These are phyloP conservation scores for Stromatinia cepivora DNA, from an alignment of 2,329 filamentous ascomycete genomes.

Conservation along the genomic window DNA sequence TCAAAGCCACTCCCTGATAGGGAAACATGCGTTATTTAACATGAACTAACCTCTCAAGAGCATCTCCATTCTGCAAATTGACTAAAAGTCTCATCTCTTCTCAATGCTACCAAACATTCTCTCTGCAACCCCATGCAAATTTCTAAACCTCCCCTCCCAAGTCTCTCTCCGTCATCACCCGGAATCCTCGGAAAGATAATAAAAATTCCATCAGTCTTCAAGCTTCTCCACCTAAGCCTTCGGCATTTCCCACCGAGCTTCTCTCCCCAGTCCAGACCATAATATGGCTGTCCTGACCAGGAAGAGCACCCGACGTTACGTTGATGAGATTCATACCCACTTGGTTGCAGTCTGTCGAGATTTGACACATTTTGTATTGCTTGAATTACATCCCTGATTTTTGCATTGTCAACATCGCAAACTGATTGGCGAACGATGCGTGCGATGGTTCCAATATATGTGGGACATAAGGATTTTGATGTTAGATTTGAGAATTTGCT, in stretches of 20 bases:
- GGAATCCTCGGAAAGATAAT: constrained; percentile 12
- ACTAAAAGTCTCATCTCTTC: background rate
- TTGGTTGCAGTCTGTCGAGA: background rate
- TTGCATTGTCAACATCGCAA: background rate
- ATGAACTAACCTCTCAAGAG: background rate
- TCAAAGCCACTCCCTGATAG: background rate
- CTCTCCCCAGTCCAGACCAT: background rate
- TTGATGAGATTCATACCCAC: background rate
- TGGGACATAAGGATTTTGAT: background rate
- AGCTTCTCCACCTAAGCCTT: constrained; percentile 13
- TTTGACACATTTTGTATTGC: background rate
- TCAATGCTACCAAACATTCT: constrained; percentile 11
- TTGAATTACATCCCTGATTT: constrained; percentile 8
- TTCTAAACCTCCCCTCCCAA: background rate
- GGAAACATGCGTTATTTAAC: background rate
- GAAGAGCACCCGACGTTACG: constrained; percentile 7
- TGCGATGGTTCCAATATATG: background rate
- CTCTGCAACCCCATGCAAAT: constrained; percentile 6
- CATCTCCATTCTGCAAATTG: constrained; percentile 10
- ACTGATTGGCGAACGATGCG: constrained; percentile 6
- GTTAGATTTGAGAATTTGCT: background rate
- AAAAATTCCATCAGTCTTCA: constrained; percentile 16
- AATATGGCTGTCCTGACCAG: constrained; percentile 8
- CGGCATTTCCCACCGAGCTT: constrained; percentile 1
- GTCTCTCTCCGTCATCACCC: background rate